Conservation (phyloP, 176 grass and related monocot species). For the Oryza officinalis region DNA sequence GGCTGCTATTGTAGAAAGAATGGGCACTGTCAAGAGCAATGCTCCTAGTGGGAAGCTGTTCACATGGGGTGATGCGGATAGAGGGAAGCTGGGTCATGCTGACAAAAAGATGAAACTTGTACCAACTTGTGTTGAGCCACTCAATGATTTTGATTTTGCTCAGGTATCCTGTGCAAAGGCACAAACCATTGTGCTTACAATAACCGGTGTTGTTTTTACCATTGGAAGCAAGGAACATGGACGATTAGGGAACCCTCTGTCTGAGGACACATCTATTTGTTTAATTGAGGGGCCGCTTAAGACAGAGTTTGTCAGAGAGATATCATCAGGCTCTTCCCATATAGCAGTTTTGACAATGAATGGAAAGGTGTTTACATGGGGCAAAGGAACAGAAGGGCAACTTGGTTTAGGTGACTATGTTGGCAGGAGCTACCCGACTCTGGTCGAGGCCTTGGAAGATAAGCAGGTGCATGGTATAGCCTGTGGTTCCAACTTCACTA, state of each 20-base stretch:
- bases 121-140: constrained; percentile 68
- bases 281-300: constrained; percentile 80
- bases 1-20: constrained; percentile 82
- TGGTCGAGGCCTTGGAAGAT: constrained; percentile 73
- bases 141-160: constrained; percentile 81
- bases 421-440: constrained; percentile 68
- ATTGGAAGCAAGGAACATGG: constrained; percentile 69
- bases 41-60: constrained; percentile 84
- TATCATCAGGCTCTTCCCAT: constrained; percentile 75
- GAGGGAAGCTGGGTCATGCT: constrained; percentile 77
- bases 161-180: constrained; percentile 72
- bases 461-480: constrained; percentile 70
- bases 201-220: constrained; percentile 83
- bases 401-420: constrained; percentile 84
- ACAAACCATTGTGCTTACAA: constrained; percentile 70
- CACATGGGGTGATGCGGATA: constrained; percentile 87
- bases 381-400: constrained; percentile 80
- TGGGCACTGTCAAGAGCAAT: constrained; percentile 65
- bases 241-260: constrained; percentile 59
- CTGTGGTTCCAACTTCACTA: constrained; percentile 80
- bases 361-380: constrained; percentile 89
- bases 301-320: constrained; percentile 90
- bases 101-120: constrained; percentile 66
- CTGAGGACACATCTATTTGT: constrained; percentile 57
- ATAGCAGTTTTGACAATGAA: constrained; percentile 71